Evolutionary conservation across 495 filamentous ascomycete species (phyloP).

Genomic region (Lasiosphaeria ovina): DNA sequence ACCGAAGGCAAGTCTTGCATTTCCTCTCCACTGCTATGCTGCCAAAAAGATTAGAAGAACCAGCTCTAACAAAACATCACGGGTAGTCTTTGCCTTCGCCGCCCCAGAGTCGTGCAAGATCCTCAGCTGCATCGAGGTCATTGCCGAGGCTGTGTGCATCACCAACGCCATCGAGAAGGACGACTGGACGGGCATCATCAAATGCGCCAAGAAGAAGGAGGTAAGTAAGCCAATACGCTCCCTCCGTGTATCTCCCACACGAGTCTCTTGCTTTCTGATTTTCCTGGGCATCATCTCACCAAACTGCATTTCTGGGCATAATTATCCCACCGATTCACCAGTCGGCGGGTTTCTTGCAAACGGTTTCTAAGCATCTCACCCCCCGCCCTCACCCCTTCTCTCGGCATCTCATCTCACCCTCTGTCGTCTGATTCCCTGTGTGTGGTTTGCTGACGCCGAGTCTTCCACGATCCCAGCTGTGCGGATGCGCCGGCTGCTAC

Average conservation of each 20-base stretch:
- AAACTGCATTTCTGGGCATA: neutral
- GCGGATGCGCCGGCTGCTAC: constrained; percentile 23
- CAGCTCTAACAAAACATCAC: neutral
- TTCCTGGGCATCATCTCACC: neutral
- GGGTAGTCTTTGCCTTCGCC: constrained; percentile 19
- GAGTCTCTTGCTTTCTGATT: no score
- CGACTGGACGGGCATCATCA: constrained; percentile 18
- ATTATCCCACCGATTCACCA: neutral
- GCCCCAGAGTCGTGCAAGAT: constrained; percentile 17
- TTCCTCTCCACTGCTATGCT: neutral
- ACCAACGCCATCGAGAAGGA: constrained; percentile 16
- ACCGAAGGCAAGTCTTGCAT: constrained; percentile 15
- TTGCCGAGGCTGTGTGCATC: constrained; percentile 20
- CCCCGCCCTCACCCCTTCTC: no score
- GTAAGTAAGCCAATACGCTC: neutral
- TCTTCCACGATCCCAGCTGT: constrained; percentile 8
- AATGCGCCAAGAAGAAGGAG: constrained; percentile 23
- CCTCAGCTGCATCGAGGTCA: constrained; percentile 22
- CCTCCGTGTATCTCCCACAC: no score
- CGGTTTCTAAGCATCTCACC: neutral
- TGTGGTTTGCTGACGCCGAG: neutral
- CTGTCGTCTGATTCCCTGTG: no score
- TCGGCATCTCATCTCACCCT: no score
- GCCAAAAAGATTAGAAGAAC: neutral
- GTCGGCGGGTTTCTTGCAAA: neutral